phyloP scores from a whole-genome alignment of 345 rosid genomes.

The Eucalyptus cladocalyx region DNA sequence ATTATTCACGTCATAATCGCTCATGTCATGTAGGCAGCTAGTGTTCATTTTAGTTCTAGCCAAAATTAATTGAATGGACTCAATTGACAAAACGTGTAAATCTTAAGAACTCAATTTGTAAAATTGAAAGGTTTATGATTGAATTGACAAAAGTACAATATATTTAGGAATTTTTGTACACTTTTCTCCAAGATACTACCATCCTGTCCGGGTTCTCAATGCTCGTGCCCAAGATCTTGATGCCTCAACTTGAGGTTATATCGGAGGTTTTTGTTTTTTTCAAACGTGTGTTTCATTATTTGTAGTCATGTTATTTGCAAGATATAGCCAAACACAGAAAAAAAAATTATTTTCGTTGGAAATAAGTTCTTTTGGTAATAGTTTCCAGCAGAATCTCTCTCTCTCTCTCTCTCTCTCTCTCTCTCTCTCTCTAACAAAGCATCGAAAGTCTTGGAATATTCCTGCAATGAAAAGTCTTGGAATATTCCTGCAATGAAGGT shows the following conservation, averaged over 20 bases:
- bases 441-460: neutral
- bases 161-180: too few relatives aligned
- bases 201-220: accelerated
- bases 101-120: too few relatives aligned
- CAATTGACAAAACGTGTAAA: too few relatives aligned
- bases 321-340: neutral
- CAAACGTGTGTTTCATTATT: neutral
- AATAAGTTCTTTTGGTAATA: neutral
- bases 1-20: too few relatives aligned
- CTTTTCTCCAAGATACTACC: too few relatives aligned
- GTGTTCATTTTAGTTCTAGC: too few relatives aligned
- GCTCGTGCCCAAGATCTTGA: neutral
- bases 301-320: neutral
- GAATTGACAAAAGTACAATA: too few relatives aligned
- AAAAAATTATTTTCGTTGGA: neutral
- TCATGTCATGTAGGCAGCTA: too few relatives aligned
- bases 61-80: too few relatives aligned
- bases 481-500: neutral
- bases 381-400: neutral
- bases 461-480: neutral
- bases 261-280: neutral
- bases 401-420: too few relatives aligned
- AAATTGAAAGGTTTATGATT: too few relatives aligned
- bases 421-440: neutral
- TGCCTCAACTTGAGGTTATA: neutral